phyloP scores from a whole-genome alignment of 345 rosid species.

The Rhodomyrtus tomentosa region DNA sequence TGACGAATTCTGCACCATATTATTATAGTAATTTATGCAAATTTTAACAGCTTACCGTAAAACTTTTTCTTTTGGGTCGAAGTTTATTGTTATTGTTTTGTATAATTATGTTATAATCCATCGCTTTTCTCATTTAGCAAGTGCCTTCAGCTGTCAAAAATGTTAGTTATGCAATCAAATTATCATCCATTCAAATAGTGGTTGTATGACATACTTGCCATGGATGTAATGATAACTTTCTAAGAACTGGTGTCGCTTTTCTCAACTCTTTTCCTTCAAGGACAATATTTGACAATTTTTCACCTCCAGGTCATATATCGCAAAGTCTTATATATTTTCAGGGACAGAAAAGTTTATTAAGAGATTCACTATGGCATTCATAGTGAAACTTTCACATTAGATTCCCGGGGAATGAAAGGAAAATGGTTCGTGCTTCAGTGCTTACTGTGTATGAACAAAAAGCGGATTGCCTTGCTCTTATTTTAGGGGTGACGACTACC shows the following conservation, averaged over 20 bases:
- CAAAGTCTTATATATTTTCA: not conserved
- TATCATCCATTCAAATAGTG: not conserved
- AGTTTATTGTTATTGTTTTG: not conserved
- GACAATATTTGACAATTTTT: too few species aligned
- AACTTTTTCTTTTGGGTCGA: not conserved
- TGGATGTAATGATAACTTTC: not conserved
- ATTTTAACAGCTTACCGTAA: not conserved
- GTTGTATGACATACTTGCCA: not conserved
- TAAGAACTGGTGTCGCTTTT: not conserved
- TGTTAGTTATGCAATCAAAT: not conserved
- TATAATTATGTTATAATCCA: not conserved
- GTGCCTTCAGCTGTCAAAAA: not conserved
- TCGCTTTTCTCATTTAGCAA: not conserved
- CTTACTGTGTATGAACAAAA: not conserved
- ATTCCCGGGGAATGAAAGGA: not conserved
- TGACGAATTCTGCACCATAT: not conserved
- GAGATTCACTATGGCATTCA: not conserved
- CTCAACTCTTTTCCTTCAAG: too few species aligned
- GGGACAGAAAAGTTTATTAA: not conserved
- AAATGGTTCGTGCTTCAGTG: not conserved
- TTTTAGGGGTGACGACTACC: not conserved
- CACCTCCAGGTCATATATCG: not conserved
- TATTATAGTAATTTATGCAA: not conserved
- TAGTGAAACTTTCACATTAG: not conserved
- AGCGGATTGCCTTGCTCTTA: not conserved